Evolutionary conservation across 495 filamentous ascomycete species (phyloP), one percentile per base, ranked within the genome.

Genomic region (Penicillium cinerascens): DNA sequence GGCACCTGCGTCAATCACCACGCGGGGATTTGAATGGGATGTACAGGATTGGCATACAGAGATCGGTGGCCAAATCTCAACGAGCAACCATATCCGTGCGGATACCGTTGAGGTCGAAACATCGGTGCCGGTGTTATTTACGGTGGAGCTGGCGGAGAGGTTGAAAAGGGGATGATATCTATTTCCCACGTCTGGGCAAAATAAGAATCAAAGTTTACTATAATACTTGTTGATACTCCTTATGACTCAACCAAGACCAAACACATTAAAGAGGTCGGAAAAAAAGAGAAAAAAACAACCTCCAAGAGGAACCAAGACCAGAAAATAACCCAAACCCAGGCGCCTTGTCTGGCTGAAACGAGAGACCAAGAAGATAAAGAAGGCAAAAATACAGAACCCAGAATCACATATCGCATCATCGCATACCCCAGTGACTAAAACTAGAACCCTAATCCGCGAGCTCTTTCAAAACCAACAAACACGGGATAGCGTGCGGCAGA

Each of bases 11-110:
- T 53, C 76, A 2, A 88, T 98, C 55, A 87, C 81, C 2, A 95
- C 90, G 0, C 66, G 71, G 0, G 93, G 93, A 0, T 72, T 98
- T 40, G 84, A 92, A 61, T 98, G 93, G 92, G 89, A 98, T 69
- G 86, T 98, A 1, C 55, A 76, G 50, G 73, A 87, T 47, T 92
- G 90, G 87, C 68, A 76, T 53, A 96, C 91, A 0, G 76, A 81
- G 58, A 91, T 97, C 67, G 93, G 92, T 0, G 83, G 84, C 0
- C 82, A 87, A 60, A 70, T 98, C 54, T 96, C 91, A 61, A 97
- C 93, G 41, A 98, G 93, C 68, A 98, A 98, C 71, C 87, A 92
- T 61, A 80, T 95, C 23, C 70, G 71, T 29, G 74, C 73, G 42
- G 71, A 81, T 9, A 55, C 61, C 8, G 78, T 95, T 44, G 71